These are phyloP conservation scores for Penicillium ucsense DNA, from an alignment of 495 filamentous ascomycete species.

Conservation along the genomic window DNA sequence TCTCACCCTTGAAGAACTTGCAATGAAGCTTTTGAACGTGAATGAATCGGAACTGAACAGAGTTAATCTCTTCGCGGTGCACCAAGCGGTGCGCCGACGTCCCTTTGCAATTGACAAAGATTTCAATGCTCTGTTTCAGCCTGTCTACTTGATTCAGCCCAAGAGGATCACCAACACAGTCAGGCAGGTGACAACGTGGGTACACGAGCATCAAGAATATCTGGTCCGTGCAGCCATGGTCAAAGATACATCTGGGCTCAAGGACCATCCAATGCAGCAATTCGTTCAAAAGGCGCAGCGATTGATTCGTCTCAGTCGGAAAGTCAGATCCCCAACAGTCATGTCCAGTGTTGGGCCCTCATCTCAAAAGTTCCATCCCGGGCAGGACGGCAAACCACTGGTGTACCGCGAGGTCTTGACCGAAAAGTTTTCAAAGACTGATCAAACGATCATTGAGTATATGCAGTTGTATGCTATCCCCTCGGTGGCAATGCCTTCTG, in stretches of 20 bases:
- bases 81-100: constrained; percentile 40
- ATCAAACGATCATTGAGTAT: constrained; percentile 56
- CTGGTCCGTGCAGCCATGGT: constrained; percentile 18
- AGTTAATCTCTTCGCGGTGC: constrained; percentile 56
- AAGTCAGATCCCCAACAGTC: constrained; percentile 47
- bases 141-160: constrained; percentile 40
- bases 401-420: constrained; percentile 33
- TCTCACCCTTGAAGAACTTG: constrained; percentile 54
- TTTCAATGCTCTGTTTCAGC: constrained; percentile 29
- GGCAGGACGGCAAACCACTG: constrained; percentile 21
- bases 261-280: constrained; percentile 31
- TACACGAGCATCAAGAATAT: constrained; percentile 48
- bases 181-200: constrained; percentile 42
- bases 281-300: constrained; percentile 59
- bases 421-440: constrained; percentile 28
- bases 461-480: constrained; percentile 50
- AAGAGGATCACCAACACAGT: constrained; percentile 35
- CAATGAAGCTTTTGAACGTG: constrained; percentile 39
- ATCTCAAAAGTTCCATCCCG: constrained; percentile 27
- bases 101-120: constrained; percentile 41
- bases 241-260: constrained; percentile 9
- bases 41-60: constrained; percentile 34
- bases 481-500: constrained; percentile 40
- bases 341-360: constrained; percentile 45
- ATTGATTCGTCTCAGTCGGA: constrained; percentile 58